Conservation (phyloP, 139 green algal genomes). For the Chlamydomonas schloesseri region DNA sequence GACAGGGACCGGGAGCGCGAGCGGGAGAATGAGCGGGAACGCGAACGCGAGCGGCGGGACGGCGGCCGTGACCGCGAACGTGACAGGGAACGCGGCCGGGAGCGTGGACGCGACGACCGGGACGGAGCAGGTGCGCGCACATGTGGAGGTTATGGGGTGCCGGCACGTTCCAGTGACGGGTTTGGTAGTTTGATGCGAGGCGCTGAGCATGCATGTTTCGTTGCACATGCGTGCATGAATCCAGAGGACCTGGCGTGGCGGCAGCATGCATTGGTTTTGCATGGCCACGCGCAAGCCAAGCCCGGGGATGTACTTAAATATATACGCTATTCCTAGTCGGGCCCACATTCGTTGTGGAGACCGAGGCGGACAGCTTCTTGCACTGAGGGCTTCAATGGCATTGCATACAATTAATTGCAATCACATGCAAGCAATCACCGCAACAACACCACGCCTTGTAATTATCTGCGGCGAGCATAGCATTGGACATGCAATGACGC, state of each 20-base stretch:
- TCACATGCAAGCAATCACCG: too few relatives aligned
- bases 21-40: neutral
- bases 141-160: too few relatives aligned
- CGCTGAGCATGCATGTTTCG: too few relatives aligned
- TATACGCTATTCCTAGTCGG: conserved; percentile 53
- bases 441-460: too few relatives aligned
- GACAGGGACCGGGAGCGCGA: neutral
- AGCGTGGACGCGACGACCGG: neutral
- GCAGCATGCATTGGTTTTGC: neutral
- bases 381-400: conserved; percentile 10
- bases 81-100: neutral
- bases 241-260: too few relatives aligned
- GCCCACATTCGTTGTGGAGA: neutral
- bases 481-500: too few relatives aligned
- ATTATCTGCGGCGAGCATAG: too few relatives aligned
- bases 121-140: neutral
- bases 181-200: neutral
- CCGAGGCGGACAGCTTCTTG: conserved; percentile 23
- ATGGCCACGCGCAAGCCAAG: neutral
- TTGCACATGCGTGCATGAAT: too few relatives aligned
- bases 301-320: conserved; percentile 36
- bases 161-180: conserved; percentile 21
- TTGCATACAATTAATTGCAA: too few relatives aligned
- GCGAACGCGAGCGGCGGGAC: neutral
- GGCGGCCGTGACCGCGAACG: neutral